Percentiles rank a stretch among this genome's conserved stretches.
Conservation (phyloP, 805 yeast genomes). For the Pichia sporocuriosa region DNA sequence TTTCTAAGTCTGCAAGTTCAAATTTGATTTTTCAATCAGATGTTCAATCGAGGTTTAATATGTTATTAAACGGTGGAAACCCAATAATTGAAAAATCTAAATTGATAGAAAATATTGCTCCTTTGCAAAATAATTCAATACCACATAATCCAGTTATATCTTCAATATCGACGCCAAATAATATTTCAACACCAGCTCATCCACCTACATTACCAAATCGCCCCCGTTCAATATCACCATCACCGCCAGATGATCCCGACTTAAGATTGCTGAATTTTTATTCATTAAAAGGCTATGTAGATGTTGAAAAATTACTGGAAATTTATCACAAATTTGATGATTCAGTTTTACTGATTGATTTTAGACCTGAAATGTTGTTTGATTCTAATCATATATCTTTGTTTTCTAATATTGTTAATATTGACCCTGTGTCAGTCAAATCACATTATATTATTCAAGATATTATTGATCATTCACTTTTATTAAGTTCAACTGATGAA, state of each 20-base stretch:
- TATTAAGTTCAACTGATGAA: constrained; percentile 52
- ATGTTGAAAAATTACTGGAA: constrained; percentile 12
- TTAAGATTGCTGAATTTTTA: background rate
- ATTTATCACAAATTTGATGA: constrained; percentile 27
- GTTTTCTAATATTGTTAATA: constrained; percentile 53
- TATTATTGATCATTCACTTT: constrained; percentile 53
- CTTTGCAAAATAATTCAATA: background rate
- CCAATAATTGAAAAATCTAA: constrained; percentile 8
- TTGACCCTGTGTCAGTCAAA: constrained; percentile 64
- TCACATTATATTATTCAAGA: constrained; percentile 52
- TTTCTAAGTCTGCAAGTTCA: constrained; percentile 1
- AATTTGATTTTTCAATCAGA: constrained; percentile 8
- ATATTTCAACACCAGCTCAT: background rate
- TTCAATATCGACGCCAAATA: background rate
- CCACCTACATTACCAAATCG: background rate
- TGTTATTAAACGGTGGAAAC: constrained; percentile 7
- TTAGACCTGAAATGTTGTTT: constrained; percentile 55
- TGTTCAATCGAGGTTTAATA: constrained; percentile 7
- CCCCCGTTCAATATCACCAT: constrained; percentile 4
- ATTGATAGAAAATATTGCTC: constrained; percentile 3
- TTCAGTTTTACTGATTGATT: constrained; percentile 59
- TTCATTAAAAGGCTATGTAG: constrained; percentile 1
- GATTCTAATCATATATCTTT: constrained; percentile 54
- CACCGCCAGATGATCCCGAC: background rate
- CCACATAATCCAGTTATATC: background rate